Conservation (phyloP, 331 rosid species). For the Quercus tomentella region DNA sequence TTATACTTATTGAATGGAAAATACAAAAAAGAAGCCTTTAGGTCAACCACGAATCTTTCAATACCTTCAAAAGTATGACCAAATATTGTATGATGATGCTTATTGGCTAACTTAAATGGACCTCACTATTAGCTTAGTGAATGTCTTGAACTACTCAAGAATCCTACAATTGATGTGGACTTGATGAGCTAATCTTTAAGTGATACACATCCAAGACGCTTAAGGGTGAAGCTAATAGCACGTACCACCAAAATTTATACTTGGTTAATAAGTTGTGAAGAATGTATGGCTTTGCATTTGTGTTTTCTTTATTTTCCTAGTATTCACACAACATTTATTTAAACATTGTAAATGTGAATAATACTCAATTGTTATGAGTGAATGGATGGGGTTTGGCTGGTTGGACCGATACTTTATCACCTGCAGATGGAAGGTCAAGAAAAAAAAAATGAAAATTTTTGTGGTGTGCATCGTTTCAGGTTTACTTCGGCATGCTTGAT, state of each 20-base stretch:
- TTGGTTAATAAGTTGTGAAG: not conserved
- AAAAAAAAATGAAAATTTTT: not conserved
- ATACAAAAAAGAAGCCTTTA: too few relatives aligned
- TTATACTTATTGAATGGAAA: too few relatives aligned
- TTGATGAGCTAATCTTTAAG: not conserved
- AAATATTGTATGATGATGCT: not conserved
- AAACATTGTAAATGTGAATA: not conserved
- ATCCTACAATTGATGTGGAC: not conserved
- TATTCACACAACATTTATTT: not conserved
- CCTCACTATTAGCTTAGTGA: not conserved
- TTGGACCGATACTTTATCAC: not conserved
- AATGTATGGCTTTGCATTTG: not conserved
- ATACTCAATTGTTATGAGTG: not conserved
- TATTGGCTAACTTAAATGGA: not conserved
- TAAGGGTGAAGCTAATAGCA: not conserved
- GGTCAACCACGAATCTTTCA: too few relatives aligned
- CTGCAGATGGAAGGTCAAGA: not conserved
- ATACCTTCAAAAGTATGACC: too few relatives aligned
- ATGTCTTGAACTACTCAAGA: not conserved
- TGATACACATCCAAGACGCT: not conserved
- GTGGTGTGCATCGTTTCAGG: constrained; percentile 12
- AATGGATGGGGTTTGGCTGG: not conserved
- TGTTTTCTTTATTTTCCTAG: not conserved
- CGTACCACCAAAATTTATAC: not conserved
- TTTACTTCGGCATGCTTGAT: constrained; percentile 59